Conservation (phyloP, 2,329 filamentous ascomycete genomes). For the Sporothrix mexicana region DNA sequence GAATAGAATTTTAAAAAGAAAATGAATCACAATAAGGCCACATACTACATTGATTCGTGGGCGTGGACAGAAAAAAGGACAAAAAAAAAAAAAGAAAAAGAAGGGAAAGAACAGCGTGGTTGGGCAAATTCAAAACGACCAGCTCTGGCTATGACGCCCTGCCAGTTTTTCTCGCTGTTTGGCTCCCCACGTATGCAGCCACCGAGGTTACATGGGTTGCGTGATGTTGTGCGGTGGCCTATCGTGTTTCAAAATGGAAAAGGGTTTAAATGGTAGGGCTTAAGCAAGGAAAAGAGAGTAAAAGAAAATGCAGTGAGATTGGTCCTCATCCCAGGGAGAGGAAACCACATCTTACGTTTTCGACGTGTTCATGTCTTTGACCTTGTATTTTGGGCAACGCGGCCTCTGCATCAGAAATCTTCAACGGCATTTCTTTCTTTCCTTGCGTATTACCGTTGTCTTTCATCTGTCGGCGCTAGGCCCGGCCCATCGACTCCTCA, state of each 20-base stretch:
- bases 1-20: not conserved
- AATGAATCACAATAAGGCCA: not conserved
- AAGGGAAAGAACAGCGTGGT: conserved; percentile 3
- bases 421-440: not conserved
- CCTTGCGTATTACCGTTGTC: not conserved
- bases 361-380: no score
- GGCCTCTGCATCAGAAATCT: not conserved
- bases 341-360: not conserved
- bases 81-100: not conserved
- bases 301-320: not conserved
- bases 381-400: not conserved
- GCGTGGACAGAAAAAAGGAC: not conserved
- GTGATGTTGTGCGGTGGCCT: not conserved
- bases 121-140: not conserved
- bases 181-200: conserved; percentile 22
- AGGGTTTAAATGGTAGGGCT: not conserved
- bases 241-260: conserved; percentile 21
- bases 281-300: not conserved
- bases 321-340: not conserved
- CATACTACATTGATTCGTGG: not conserved
- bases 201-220: not conserved
- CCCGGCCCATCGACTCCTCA: conserved; percentile 21
- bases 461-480: conserved; percentile 24
- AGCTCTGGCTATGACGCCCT: not conserved
- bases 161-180: conserved; percentile 15